Evolutionary conservation across 371 early-diverging fungal genomes (phyloP).

Genomic region (Entomophthora muscae): DNA sequence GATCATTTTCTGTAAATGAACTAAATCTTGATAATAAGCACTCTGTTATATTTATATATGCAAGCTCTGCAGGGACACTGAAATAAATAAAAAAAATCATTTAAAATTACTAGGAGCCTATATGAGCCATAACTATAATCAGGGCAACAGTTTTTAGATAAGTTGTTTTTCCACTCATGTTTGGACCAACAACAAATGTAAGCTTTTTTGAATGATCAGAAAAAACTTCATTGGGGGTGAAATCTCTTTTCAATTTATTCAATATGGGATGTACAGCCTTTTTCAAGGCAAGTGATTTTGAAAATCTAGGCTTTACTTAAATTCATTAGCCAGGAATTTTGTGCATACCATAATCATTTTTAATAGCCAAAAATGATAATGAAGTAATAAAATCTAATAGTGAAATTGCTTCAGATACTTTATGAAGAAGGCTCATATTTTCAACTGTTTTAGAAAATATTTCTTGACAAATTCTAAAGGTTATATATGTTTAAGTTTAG

Average conservation of each 20-base stretch:
- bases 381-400: conserved; percentile 62
- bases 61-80: conserved; percentile 82
- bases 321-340: background rate
- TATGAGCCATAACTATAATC: conserved; percentile 83
- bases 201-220: conserved; percentile 43
- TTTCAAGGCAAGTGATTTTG: conserved; percentile 58
- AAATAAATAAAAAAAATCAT: background rate
- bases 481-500: background rate
- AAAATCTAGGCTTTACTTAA: conserved; percentile 59
- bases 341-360: conserved; percentile 27
- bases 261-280: conserved; percentile 67
- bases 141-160: conserved; percentile 84
- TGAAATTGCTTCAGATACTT: conserved; percentile 61
- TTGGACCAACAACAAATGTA: conserved; percentile 90
- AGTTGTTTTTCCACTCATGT: conserved; percentile 95
- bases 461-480: conserved; percentile 32
- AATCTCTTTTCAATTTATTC: conserved; percentile 28
- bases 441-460: conserved; percentile 33
- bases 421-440: conserved; percentile 48
- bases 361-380: conserved; percentile 42
- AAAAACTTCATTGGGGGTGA: conserved; percentile 66
- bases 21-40: conserved; percentile 23
- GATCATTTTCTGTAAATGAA: conserved; percentile 10
- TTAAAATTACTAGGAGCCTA: conserved; percentile 58
- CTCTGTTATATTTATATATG: conserved; percentile 56